A percentile compares a stretch with the other conserved stretches of the same genome.
Conservation (phyloP, 805 yeast genomes). For the Monosporozyma aerobia region DNA sequence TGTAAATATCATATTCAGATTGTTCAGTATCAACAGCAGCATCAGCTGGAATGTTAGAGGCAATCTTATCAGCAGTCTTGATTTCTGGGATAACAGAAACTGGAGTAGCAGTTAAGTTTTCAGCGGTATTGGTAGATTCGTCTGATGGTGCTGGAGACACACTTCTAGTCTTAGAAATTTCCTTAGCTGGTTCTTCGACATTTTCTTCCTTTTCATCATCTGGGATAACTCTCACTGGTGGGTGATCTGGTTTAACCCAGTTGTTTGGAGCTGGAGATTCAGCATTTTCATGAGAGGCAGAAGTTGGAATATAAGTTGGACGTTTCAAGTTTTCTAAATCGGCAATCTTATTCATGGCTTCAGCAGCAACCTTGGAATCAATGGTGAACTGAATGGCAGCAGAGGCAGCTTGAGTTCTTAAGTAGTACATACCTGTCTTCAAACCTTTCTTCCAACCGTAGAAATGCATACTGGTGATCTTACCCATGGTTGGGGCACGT, state of each 20-base stretch:
- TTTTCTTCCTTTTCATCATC: conserved; percentile 5
- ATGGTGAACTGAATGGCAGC: conserved; percentile 89
- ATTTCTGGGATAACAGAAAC: conserved; percentile 19
- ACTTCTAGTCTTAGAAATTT: conserved; percentile 17
- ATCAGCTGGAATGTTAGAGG: conserved; percentile 19
- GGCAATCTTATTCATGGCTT: conserved; percentile 36
- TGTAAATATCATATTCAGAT: conserved; percentile 71
- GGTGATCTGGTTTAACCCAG: conserved; percentile 1
- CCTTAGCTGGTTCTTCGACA: conserved; percentile 7
- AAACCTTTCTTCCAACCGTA: conserved; percentile 96
- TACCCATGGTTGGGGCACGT: conserved; percentile 85
- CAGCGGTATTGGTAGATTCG: conserved; percentile 12
- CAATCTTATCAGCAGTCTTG: conserved; percentile 29
- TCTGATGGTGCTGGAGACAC: conserved; percentile 30
- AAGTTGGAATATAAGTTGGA: conserved; percentile 31
- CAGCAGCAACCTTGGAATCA: conserved; percentile 43
- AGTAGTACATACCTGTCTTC: conserved; percentile 94
- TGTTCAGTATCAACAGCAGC: conserved; percentile 30
- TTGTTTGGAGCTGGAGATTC: neutral
- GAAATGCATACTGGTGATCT: conserved; percentile 91
- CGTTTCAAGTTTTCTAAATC: conserved; percentile 21
- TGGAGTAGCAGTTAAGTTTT: conserved; percentile 26
- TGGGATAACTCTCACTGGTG: conserved; percentile 2
- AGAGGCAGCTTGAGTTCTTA: conserved; percentile 93
- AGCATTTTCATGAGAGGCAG: conserved; percentile 1